Evolutionary conservation across 768 basidiomycete genomes (phyloP), one percentile per base, ranked within the genome.

Genomic region (Trametes meyenii): DNA sequence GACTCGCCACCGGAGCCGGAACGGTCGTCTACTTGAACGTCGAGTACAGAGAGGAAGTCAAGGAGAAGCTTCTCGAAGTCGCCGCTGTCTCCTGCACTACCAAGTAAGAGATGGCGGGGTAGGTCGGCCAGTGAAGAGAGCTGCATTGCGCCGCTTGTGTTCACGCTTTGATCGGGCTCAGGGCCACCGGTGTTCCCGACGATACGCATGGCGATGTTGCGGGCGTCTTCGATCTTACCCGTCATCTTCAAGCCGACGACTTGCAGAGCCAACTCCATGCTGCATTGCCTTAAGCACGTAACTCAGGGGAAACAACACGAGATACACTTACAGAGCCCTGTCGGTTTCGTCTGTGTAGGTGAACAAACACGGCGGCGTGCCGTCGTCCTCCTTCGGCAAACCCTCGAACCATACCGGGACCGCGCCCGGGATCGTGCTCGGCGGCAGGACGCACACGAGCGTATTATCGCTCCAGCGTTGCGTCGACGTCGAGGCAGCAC

Each of bases 201-300:
- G 65, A 97, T 97, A 33, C 94, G 84, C 84, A 95, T 87, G 14
- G 95, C 95, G 39, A 97, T 90, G 60, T 94, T 91, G 74, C 92
- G 89, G 2, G 95, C 94, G 55, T 95, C 92, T 67, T 96, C 94
- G 29, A 96, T 87, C 70, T 94, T 91, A 50, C 95, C 95, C 0
- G 94, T 96, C 92, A 97, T 96, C 78, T 96, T 95, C 64, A 97
- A 78, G 0, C 96, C 96, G 17, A 98, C 94, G 14, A 96, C 94
- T 70, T 96, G 94, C 3, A 98, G 79, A 53, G 95, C 95, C 55
- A 97, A 84, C 73, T 96, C 96, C 93, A 98, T 96, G 66, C 93
- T 96, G 67, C 43, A 2, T 39, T 11, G 52, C 35, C 33, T 61
- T 71, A 10, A 66, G 59, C 17, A 52, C n/a, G 17, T 29, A 35